Evolutionary conservation across 306 rosid genomes (phyloP).

Genomic region (Argentina anserina): DNA sequence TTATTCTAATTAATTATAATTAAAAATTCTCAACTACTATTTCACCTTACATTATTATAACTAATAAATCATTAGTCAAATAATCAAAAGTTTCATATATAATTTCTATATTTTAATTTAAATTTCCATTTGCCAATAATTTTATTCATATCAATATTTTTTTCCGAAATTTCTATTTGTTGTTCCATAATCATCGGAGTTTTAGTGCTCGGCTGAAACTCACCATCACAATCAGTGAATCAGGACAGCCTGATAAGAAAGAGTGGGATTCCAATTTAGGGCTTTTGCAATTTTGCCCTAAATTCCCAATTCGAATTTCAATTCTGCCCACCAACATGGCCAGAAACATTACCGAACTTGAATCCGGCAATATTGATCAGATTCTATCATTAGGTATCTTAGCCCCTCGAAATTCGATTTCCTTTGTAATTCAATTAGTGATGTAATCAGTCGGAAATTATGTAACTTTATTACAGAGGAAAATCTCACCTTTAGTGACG

Average conservation of each 20-base stretch:
- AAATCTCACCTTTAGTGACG: conserved; percentile 66
- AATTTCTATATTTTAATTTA: too few species aligned
- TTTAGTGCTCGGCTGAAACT: too few species aligned
- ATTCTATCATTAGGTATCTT: conserved; percentile 26
- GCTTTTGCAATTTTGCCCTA: not conserved
- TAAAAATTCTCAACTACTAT: too few species aligned
- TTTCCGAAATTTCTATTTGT: too few species aligned
- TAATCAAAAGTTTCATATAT: too few species aligned
- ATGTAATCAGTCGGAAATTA: not conserved
- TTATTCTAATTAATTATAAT: too few species aligned
- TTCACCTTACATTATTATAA: too few species aligned
- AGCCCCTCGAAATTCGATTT: not conserved
- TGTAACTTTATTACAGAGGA: conserved; percentile 47
- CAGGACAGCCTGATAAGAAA: not conserved
- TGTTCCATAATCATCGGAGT: too few species aligned
- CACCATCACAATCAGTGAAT: conserved; percentile 3
- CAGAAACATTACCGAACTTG: conserved; percentile 20
- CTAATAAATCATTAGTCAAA: too few species aligned
- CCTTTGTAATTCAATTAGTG: not conserved
- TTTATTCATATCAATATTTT: too few species aligned
- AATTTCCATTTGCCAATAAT: too few species aligned
- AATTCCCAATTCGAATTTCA: conserved; percentile 5
- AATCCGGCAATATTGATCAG: conserved; percentile 24
- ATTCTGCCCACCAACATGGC: conserved; percentile 6
- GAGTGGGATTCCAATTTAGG: not conserved